These are phyloP conservation scores for Crucihimalaya himalaica DNA, from an alignment of 345 rosid species.

Conservation along the genomic window DNA sequence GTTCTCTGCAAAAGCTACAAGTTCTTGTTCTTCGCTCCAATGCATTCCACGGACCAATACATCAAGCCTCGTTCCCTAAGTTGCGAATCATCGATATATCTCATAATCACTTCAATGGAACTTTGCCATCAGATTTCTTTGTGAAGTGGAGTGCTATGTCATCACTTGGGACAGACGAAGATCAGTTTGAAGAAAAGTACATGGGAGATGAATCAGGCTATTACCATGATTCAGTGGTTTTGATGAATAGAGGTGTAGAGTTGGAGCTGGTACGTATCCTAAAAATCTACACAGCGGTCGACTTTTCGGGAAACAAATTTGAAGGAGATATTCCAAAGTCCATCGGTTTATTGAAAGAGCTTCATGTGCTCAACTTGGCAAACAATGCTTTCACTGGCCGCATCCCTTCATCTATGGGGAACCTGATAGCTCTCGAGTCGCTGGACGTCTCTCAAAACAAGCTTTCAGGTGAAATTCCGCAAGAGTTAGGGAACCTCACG, in stretches of 20 bases:
- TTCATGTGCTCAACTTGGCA: neutral
- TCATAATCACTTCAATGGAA: neutral
- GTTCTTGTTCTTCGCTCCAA: slow-evolving; percentile 49
- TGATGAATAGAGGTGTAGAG: neutral
- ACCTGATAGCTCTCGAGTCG: neutral
- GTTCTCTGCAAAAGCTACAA: slow-evolving; percentile 26
- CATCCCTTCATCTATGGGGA: neutral
- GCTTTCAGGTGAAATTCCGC: neutral
- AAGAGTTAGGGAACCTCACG: neutral
- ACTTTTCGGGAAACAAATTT: neutral
- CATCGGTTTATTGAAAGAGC: neutral
- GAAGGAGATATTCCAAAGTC: neutral
- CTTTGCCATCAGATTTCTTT: neutral
- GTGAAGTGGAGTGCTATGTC: neutral
- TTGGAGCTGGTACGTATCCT: neutral
- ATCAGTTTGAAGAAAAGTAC: neutral
- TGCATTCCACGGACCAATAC: neutral
- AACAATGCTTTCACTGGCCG: neutral
- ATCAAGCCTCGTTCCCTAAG: slow-evolving; percentile 1
- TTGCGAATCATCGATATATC: neutral
- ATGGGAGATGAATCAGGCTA: neutral
- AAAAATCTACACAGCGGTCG: neutral
- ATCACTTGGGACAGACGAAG: neutral
- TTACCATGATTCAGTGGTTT: neutral
- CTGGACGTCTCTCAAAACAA: neutral